Evolutionary conservation across 306 rosid genomes (phyloP).

Genomic region (Dalbergia oliveri): DNA sequence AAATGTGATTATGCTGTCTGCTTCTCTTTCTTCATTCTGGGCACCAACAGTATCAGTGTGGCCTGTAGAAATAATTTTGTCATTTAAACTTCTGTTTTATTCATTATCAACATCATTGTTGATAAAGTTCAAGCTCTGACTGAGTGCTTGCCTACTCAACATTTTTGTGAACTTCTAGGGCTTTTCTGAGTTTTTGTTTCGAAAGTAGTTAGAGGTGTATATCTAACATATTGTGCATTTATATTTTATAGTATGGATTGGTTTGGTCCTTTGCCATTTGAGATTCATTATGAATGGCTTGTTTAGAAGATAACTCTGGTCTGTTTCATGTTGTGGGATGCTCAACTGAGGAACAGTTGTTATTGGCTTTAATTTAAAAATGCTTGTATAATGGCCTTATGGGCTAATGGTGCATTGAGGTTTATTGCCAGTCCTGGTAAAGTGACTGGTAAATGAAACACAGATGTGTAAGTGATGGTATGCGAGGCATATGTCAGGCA

Average conservation of each 20-base stretch:
- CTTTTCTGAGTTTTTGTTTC: constrained; percentile 2
- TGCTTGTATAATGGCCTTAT: constrained; percentile 1
- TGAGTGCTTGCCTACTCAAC: not conserved
- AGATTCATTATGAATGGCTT: constrained; percentile 16
- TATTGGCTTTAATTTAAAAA: constrained; percentile 29
- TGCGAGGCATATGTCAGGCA: not conserved
- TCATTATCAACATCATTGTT: not conserved
- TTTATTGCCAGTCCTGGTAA: constrained; percentile 29
- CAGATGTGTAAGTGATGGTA: not conserved
- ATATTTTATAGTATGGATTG: not conserved
- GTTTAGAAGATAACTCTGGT: not conserved
- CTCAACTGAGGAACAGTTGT: constrained; percentile 23
- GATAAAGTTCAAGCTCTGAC: not conserved
- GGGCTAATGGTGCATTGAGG: constrained; percentile 10
- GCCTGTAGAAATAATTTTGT: not conserved
- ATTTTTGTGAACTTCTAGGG: constrained; percentile 2
- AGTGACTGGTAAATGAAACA: not conserved
- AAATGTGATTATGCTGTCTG: not conserved
- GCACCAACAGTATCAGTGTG: not conserved
- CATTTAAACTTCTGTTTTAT: not conserved
- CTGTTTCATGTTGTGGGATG: constrained; percentile 31
- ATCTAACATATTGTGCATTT: not conserved
- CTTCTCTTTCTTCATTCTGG: not conserved
- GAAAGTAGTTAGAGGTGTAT: not conserved
- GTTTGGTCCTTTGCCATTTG: not conserved